Evolutionary conservation across 495 filamentous ascomycete species (phyloP).

Genomic region (Monascus purpureus): DNA sequence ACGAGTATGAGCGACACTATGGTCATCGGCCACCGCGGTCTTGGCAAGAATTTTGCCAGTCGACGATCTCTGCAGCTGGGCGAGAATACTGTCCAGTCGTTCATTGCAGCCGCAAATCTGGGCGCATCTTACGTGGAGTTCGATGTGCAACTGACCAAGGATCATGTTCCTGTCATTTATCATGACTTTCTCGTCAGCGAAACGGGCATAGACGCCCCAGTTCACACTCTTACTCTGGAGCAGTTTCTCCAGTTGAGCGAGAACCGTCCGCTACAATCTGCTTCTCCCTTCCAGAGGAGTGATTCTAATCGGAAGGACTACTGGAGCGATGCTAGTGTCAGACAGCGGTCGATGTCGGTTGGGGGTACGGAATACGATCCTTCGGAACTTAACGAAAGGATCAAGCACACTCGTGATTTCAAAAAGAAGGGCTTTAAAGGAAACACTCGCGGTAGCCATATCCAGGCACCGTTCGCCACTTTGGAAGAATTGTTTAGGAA

Average conservation of each 20-base stretch:
- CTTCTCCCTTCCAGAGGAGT: conserved; percentile 25
- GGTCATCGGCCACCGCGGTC: conserved; percentile 84
- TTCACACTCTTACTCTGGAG: conserved; percentile 87
- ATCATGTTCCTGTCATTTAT: conserved; percentile 97
- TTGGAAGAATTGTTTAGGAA: conserved; percentile 84
- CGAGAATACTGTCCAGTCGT: conserved; percentile 89
- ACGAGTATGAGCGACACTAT: conserved; percentile 68
- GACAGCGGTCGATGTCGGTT: conserved; percentile 43
- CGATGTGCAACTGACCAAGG: conserved; percentile 96
- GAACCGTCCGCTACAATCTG: conserved; percentile 27
- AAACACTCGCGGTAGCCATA: conserved; percentile 83
- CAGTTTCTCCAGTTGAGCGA: conserved; percentile 80
- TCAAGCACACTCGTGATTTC: conserved; percentile 94
- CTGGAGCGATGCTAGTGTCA: conserved; percentile 9
- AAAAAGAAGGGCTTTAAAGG: conserved; percentile 91
- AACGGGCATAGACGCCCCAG: conserved; percentile 93
- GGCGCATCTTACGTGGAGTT: conserved; percentile 88
- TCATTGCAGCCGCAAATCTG: conserved; percentile 88
- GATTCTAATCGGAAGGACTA: conserved; percentile 6
- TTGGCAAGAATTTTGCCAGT: conserved; percentile 79
- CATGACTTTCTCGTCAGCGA: conserved; percentile 98
- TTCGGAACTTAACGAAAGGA: conserved; percentile 66
- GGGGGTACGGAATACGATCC: conserved; percentile 36
- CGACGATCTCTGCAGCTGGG: conserved; percentile 82
- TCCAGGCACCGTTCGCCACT: conserved; percentile 89